Base-by-base conservation (phyloP, 2,329 filamentous ascomycete species). In the Teratosphaeria nubilosa region DNA sequence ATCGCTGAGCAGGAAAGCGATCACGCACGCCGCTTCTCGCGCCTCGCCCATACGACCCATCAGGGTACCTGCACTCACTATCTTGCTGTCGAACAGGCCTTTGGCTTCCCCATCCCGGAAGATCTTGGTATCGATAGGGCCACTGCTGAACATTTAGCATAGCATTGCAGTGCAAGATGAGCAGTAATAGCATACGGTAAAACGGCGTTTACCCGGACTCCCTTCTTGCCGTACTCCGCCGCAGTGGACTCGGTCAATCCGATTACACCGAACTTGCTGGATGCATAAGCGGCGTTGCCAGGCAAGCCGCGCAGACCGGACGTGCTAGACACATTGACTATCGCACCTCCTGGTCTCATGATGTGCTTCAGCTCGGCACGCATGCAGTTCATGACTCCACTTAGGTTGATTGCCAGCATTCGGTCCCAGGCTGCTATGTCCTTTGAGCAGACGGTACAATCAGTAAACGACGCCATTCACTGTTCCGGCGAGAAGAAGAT, bases 361-460 rank as follows among this genome's bases (percentile, higher is more conserved):
- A 67, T 67, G 63, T 77, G 50, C 27, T 54, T 54, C 25, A 83
- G 59, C 64, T 83, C 66, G n/a, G 77, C 76, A 16, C 78, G 70
- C 59, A 83, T 60, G 59, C 78, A 81, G 54, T 80, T 76, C 68
- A 82, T 78, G 57, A 78, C 81, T 0, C 79, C 82, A 5, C 79
- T 84, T 34, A 84, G 68, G 63, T 85, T 85, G 60, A 84, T 71
- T 11, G 73, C 75, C 34, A 86, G 74, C 5, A 84, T 77, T 3
- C 72, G 72, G 59, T 84, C 76, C 81, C 80, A 85, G 1, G 34
- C 34, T 41, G 34, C 13, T 14, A 11, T 41, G 34, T 41, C 5
- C 34, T 41, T 7, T 41, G 5, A 1, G 14, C 13, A 7, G 34
- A n/a, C 16, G 13, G 5, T 14, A 11, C 34, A 16, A 11, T 41